Evolutionary conservation across 202 grass and related monocot genomes (phyloP), one percentile per base, ranked within the genome.

Genomic region (Carex arenaria): DNA sequence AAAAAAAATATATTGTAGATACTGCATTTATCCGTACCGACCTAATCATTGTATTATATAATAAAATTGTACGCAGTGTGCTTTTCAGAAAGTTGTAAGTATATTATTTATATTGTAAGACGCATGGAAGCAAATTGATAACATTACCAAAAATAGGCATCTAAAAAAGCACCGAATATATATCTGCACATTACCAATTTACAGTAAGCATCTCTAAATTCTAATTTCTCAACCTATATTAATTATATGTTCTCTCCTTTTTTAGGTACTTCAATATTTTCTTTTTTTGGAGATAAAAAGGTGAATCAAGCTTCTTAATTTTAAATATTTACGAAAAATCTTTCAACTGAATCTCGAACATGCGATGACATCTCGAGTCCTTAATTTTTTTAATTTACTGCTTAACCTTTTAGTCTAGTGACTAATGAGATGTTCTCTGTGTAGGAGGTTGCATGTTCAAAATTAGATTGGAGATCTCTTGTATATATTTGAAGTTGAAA

Each of bases 91-190:
- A n/a, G 56, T 59, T 19, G 56, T 57, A 18, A 7, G 18, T 7
- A 60, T 49, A 22, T 51, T 13, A 20, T 47, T 49, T 49, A 71
- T 71, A 45, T 49, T 47, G 10, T 14, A 52, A 42, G 34, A 69
- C 36, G 43, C 20, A 13, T 49, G 43, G 19, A 68, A 40, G 65
- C 31, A 47, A 51, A 72, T 72, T 72, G 20, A 13, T 72, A 7
- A 72, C 18, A 12, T 51, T 13, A 52, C 11, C 43, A 49, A 28
- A 72, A 52, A 72, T 72, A 26, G 43, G 69, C 69, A 72, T 72
- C 69, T 43, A 28, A 49, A 23, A 64, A 72, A 72, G 43, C 69
- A 72, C 69, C 43, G 20, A 51, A 72, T 72, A 43, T 72, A 72
- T 72, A 43, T 72, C 11, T 72, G 69, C 3, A 51, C 43, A n/a